Evolutionary conservation across 331 rosid species (phyloP).

Genomic region (Pyracantha coccinea): DNA sequence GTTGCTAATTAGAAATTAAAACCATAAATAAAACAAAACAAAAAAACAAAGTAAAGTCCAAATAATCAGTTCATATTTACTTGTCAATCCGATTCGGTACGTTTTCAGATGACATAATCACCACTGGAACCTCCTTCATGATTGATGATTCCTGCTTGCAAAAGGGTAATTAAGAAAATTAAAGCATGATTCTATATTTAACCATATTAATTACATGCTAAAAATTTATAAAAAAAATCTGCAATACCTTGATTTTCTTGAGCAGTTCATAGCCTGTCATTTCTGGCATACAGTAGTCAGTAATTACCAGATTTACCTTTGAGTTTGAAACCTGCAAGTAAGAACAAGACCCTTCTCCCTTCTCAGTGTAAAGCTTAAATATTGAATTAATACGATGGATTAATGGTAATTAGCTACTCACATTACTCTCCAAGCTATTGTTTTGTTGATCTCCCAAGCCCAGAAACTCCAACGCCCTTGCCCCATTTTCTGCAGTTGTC

Average conservation of each 20-base stretch:
- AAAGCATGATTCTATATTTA: background rate
- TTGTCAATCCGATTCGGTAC: conserved; percentile 71
- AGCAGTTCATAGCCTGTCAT: conserved; percentile 94
- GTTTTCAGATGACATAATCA: conserved; percentile 90
- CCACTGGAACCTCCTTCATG: conserved; percentile 90
- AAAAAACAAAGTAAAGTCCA: background rate
- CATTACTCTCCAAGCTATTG: conserved; percentile 25
- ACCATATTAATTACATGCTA: too few species aligned
- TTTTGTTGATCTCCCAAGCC: conserved; percentile 55
- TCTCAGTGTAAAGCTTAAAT: too few species aligned
- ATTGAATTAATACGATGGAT: too few species aligned
- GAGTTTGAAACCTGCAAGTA: conserved; percentile 55
- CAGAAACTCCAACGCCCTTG: conserved; percentile 70
- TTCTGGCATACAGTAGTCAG: conserved; percentile 96
- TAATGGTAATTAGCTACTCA: conserved; percentile 19
- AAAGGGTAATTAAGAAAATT: background rate
- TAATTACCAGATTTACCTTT: conserved; percentile 73
- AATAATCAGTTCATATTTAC: conserved; percentile 18
- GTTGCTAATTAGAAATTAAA: background rate
- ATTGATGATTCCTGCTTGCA: conserved; percentile 63
- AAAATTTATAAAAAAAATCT: background rate
- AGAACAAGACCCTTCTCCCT: background rate
- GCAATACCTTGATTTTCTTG: conserved; percentile 82
- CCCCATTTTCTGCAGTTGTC: conserved; percentile 90
- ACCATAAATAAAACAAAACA: background rate